These are phyloP conservation scores for Selaginella moellendorffii DNA, from an alignment of 75 land plant species.

Conservation along the genomic window DNA sequence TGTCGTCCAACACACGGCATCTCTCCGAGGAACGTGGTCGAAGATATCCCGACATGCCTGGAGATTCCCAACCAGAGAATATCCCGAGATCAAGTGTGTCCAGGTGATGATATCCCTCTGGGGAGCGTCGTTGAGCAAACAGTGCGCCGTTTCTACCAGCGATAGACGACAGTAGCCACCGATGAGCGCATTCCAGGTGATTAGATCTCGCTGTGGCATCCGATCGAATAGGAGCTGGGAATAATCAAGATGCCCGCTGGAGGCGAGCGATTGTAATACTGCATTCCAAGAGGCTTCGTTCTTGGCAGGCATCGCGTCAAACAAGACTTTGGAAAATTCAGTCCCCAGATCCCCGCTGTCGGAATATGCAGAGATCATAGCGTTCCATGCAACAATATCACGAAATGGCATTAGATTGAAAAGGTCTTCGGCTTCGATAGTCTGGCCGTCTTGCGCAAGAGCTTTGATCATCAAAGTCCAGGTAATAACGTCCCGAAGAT, in stretches of 20 bases:
- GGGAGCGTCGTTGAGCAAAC: not conserved
- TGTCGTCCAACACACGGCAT: not conserved
- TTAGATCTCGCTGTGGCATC: not conserved
- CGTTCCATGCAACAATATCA: not conserved
- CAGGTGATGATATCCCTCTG: not conserved
- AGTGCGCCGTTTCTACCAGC: not conserved
- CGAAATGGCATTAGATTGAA: not conserved
- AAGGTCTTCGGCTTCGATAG: not conserved
- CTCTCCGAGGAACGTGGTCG: not conserved
- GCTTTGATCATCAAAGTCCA: slow-evolving; percentile 4
- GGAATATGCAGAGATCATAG: not conserved
- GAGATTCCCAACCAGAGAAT: not conserved
- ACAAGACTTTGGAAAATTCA: not conserved
- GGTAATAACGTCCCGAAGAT: not conserved
- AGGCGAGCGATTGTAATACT: not conserved
- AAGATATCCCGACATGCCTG: not conserved
- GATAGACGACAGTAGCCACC: not conserved
- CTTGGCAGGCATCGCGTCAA: not conserved
- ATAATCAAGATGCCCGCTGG: not conserved
- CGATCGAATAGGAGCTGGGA: not conserved
- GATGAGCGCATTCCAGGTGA: not conserved
- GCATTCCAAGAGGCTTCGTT: not conserved
- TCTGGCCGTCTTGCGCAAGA: not conserved
- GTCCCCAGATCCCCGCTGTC: not conserved
- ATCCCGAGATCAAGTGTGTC: not conserved